These are phyloP conservation scores for Thecaphora thlaspeos DNA, from an alignment of 1,284 basidiomycete species.

Conservation along the genomic window DNA sequence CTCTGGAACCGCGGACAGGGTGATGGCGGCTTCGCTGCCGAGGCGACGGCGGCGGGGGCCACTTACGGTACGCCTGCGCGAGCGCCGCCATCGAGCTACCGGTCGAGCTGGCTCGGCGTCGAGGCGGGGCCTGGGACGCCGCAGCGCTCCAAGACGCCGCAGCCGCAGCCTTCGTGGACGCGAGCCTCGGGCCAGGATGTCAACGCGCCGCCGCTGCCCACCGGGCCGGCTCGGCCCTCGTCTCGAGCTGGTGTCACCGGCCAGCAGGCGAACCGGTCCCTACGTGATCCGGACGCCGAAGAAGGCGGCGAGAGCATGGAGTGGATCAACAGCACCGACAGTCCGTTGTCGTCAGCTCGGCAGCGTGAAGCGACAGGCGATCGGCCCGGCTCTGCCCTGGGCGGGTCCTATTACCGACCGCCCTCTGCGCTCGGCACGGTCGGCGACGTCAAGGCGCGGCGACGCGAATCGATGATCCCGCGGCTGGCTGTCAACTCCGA, in stretches of 20 bases:
- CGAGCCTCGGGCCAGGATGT: no score
- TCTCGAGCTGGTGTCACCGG: not conserved
- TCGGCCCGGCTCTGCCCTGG: constrained; percentile 29
- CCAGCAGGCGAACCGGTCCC: not conserved
- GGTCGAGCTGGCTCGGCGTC: constrained; percentile 24
- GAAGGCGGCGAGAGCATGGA: no score
- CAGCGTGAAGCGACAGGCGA: no score
- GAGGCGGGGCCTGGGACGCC: not conserved
- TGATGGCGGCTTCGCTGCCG: no score
- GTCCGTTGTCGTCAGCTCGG: no score
- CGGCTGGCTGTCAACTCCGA: constrained; percentile 22
- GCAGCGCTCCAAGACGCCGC: not conserved
- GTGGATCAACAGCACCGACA: no score
- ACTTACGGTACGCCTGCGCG: constrained; percentile 13
- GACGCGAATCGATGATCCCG: constrained; percentile 39
- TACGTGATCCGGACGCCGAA: not conserved
- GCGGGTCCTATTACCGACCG: constrained; percentile 38
- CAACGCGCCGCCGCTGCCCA: not conserved
- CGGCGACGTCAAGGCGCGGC: constrained; percentile 20
- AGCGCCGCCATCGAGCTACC: constrained; percentile 29
- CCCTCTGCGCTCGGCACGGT: constrained; percentile 33
- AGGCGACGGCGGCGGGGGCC: constrained; percentile 4
- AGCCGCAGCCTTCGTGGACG: not conserved
- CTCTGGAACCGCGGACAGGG: no score
- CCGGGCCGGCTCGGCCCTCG: not conserved